Base-by-base conservation (phyloP, 2,329 filamentous ascomycete species). In the Neopestalotiopsis sp. region DNA sequence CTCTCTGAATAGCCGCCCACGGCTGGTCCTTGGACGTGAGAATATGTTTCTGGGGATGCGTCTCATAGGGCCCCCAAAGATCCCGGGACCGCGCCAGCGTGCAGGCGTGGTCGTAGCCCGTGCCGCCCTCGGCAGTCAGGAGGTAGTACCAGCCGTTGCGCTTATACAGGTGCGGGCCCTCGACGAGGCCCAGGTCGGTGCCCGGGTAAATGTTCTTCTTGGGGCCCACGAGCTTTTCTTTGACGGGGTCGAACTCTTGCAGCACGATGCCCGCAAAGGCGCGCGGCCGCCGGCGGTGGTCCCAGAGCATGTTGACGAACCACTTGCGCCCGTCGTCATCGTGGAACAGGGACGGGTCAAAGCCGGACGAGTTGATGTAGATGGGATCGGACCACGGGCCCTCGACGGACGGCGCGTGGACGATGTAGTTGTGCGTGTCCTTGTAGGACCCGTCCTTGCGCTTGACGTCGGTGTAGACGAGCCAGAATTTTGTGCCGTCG, bases 381-480 rank as follows among this genome's bases (percentile, higher is more conserved):
- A 88, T 75, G 0, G 89, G 88, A 64, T 91, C 88, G 0, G 87
- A 89, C 89, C 89, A 91, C 0, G 88, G 88, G 0, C 89, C 89
- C 49, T 86, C 83, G 66, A 90, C 87, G 4, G 79, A 72, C 0
- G 83, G 79, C 0, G 86, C 83, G 42, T 75, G 85, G 66, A 91
- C 85, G 69, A 91, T 90, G 74, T 90, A 91, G 73, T 90, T 91
- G 71, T 86, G 89, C 1, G 87, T 84, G 72, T 90, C 89, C 75
- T 89, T 90, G 83, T 90, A 90, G 2, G 85, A 87, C 13, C 89
- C 89, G 72, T 91, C 89, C 75, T 91, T 91, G 71, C 89, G 87
- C 79, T 90, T 91, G 17, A 91, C 88, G 73, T 91, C 88, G 1
- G 89, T 90, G 76, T 89, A 91, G 1, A 91, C 89, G 4, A 91